Base-by-base conservation (phyloP, 1,284 basidiomycete genomes). In the Erythrobasidium hasegawianum region DNA sequence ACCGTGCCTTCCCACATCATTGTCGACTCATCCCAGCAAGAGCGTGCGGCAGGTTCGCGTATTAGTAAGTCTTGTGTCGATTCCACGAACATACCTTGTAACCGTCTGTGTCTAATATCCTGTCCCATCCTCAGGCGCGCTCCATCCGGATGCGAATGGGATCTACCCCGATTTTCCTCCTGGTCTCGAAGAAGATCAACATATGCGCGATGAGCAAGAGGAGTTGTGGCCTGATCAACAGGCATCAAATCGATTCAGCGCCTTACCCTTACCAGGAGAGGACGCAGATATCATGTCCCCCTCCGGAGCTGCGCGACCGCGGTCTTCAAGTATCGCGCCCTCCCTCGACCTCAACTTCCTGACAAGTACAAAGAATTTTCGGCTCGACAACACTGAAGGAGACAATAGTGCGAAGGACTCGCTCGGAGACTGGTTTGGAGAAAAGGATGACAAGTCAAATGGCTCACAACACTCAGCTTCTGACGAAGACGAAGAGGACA, bases 281-380 rank as follows among this genome's bases (percentile, higher is more conserved):
- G 22, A 24, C 14, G 8, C 22, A n/a, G 43, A n/a, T 7, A n/a
- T 24, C 43, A 4, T 47, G 22, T 47, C 43, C 16, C 22, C 43
- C 14, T n/a, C 16, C 7, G 26, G 26, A 14, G 40, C 14, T n/a
- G n/a, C n/a, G 5, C 61, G 39, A 20, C 27, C 53, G 26, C 61
- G 54, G 3, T 64, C 61, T 8, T 45, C 54, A 3, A 56, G 53
- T 38, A 11, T 64, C 11, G 61, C 61, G 8, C 53, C 61, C 5
- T 64, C 61, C 7, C 61, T 64, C n/a, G 53, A 45, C 33, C 53
- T 64, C 9, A 39, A 45, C 13, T 64, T 64, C 54, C 38, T 64
- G 27, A 14, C 61, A 3, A 53, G 22, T 27, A 22, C 26, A 8
- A 20, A 29, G 22, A 29, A 29, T 20, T 16, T 53, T 33, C 49